phyloP scores from a whole-genome alignment of 1,139 yeast species.

The Maudiozyma humilis region DNA sequence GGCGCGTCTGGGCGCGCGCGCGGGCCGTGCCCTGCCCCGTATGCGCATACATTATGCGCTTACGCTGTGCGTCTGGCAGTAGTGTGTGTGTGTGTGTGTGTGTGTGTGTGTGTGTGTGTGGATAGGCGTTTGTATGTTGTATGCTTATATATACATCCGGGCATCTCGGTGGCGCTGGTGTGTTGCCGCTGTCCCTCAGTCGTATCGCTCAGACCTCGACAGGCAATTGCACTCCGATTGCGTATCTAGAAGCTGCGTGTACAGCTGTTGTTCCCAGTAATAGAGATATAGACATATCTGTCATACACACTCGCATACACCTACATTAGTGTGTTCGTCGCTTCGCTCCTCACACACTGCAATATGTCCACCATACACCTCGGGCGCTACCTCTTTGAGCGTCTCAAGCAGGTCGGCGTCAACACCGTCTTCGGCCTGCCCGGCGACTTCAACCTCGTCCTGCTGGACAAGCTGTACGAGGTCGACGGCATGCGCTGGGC shows the following conservation, averaged over 20 bases:
- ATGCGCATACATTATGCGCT: constrained; percentile 3
- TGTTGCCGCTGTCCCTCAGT: too few relatives aligned
- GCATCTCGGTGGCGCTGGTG: too few relatives aligned
- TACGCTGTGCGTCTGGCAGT: neutral
- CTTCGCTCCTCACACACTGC: too few relatives aligned
- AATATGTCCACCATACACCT: constrained; percentile 39
- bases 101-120: too few relatives aligned
- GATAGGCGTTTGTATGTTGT: too few relatives aligned
- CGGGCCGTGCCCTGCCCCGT: neutral
- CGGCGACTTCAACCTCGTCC: constrained; percentile 51
- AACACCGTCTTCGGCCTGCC: constrained; percentile 52
- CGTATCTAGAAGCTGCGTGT: too few relatives aligned
- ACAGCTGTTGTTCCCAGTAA: too few relatives aligned
- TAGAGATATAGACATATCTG: too few relatives aligned
- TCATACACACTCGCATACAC: too few relatives aligned
- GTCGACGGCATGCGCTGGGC: constrained; percentile 53
- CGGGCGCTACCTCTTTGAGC: constrained; percentile 55
- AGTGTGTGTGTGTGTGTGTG: neutral
- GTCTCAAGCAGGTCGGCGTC: constrained; percentile 40
- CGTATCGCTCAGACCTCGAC: too few relatives aligned
- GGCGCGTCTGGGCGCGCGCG: neutral
- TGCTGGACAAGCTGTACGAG: constrained; percentile 53
- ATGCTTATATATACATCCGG: neutral
- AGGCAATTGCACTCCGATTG: too few relatives aligned
- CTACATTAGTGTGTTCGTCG: too few relatives aligned